Evolutionary conservation across 345 rosid genomes (phyloP), one percentile per base, ranked within the genome.

Genomic region (Moricandia moricandioides): DNA sequence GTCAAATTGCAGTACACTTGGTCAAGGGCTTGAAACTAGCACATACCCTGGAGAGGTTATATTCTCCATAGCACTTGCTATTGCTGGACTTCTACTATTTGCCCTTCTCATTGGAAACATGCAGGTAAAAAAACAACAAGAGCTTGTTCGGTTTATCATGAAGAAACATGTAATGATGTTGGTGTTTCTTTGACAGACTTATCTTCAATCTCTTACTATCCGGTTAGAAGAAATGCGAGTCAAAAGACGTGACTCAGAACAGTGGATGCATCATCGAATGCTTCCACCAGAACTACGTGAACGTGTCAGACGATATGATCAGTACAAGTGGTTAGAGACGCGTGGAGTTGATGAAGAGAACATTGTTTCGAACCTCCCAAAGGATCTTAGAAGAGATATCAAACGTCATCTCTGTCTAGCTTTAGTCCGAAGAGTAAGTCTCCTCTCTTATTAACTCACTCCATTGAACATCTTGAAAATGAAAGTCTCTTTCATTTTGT

Each of bases 241-340:
- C 45, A 95, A 95, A 81, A 89, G 97, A 87, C 99, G 97, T 17
- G 98, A 94, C 77, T 90, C 98, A 34, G 98, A 94, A 62, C 98
- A 90, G 73, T 94, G 98, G 97, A 94, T 94, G 98, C 97, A 87
- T 84, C 98, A 94, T 58, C 91, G 98, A 26, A 83, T 94, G 88
- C 97, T 94, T 76, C 98, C 98, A n/a, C 86, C 69, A 3, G 93
- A 94, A 1, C 91, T 94, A 2, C 87, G 95, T 60, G 97, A 94
- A 69, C 87, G 98, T 18, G 97, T 94, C 49, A 85, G 98, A 74
- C 85, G 96, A 66, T 91, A 94, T 67, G 98, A 94, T 78, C 98
- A 94, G 67, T 94, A 94, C 82, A 94, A 92, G 82, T 94, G 97
- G 98, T 70, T 91, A 81, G 98, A 85, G 84, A 94, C 98, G 1